Conservation (phyloP, 2,329 filamentous ascomycete species). For the Cylindrodendrum hubeiense region DNA sequence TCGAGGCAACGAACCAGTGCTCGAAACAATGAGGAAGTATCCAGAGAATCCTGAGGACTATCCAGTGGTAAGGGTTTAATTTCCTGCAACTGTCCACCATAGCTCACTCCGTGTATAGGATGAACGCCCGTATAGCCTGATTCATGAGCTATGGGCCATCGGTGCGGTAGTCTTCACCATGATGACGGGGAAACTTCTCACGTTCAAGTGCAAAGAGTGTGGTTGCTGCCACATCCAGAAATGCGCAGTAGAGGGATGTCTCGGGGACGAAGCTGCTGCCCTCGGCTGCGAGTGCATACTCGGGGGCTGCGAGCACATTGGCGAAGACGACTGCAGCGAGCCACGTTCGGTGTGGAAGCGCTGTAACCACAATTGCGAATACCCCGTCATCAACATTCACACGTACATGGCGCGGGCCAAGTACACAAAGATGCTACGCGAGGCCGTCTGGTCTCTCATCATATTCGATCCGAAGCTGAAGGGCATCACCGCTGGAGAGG, state of each 20-base stretch:
- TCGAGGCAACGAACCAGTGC: conserved; percentile 30
- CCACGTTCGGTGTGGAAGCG: conserved; percentile 18
- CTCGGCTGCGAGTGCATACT: conserved; percentile 36
- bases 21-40: conserved; percentile 11
- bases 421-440: conserved; percentile 45
- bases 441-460: conserved; percentile 42
- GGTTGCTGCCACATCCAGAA: conserved; percentile 45
- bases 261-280: conserved; percentile 39
- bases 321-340: conserved; percentile 23
- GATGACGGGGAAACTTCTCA: conserved; percentile 51
- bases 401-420: conserved; percentile 39
- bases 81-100: not conserved
- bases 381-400: conserved; percentile 48
- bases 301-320: conserved; percentile 42
- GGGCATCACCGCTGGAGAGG: not conserved
- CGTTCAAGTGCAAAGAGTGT: conserved; percentile 32
- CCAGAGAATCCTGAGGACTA: conserved; percentile 15
- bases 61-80: conserved; percentile 22
- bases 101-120: conserved; percentile 34
- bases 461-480: conserved; percentile 34
- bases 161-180: conserved; percentile 55
- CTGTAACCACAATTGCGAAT: conserved; percentile 35
- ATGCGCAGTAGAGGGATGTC: conserved; percentile 46
- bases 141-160: conserved; percentile 54
- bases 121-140: conserved; percentile 50